phyloP scores from a whole-genome alignment of 2,329 filamentous ascomycete genomes.

The Sodiomyces alkalinus region DNA sequence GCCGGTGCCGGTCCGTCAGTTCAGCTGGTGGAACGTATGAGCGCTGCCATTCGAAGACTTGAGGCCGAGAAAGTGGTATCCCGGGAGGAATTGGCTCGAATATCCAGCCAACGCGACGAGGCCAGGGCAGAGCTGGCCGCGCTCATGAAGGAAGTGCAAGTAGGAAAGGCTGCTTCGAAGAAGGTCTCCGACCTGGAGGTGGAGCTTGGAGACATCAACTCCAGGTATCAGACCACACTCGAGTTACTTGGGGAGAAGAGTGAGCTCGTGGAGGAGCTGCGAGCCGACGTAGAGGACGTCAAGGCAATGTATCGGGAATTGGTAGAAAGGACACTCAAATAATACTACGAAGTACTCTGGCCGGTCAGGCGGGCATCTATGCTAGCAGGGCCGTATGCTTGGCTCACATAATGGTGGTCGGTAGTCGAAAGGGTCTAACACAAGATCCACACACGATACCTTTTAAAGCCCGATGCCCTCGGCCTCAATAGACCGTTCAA shows the following conservation, averaged over 20 bases:
- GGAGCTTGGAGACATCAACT: slow-evolving; percentile 53
- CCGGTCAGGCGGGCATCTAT: too few species aligned
- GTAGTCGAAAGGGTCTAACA: background rate
- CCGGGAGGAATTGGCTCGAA: slow-evolving; percentile 69
- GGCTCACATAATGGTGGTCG: background rate
- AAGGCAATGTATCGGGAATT: slow-evolving; percentile 94
- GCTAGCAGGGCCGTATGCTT: background rate
- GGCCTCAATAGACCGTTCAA: slow-evolving; percentile 61
- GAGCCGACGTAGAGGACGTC: slow-evolving; percentile 76
- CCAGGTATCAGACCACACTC: slow-evolving; percentile 76
- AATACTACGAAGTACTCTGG: too few species aligned
- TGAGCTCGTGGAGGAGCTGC: slow-evolving; percentile 82
- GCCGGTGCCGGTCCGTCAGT: slow-evolving; percentile 84
- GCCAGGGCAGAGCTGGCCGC: slow-evolving; percentile 81
- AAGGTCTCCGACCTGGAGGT: slow-evolving; percentile 50
- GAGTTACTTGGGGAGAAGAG: slow-evolving; percentile 97
- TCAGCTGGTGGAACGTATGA: slow-evolving; percentile 92
- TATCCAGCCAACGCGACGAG: slow-evolving; percentile 79
- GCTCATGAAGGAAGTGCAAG: slow-evolving; percentile 76
- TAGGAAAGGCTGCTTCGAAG: slow-evolving; percentile 42
- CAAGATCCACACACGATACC: too few species aligned
- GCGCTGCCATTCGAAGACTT: slow-evolving; percentile 74
- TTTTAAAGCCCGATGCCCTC: slow-evolving; percentile 56
- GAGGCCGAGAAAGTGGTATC: slow-evolving; percentile 84
- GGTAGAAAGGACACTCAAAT: slow-evolving; percentile 71